These are phyloP conservation scores for Claviceps africana DNA, from an alignment of 2,329 filamentous ascomycete genomes.

Conservation along the genomic window DNA sequence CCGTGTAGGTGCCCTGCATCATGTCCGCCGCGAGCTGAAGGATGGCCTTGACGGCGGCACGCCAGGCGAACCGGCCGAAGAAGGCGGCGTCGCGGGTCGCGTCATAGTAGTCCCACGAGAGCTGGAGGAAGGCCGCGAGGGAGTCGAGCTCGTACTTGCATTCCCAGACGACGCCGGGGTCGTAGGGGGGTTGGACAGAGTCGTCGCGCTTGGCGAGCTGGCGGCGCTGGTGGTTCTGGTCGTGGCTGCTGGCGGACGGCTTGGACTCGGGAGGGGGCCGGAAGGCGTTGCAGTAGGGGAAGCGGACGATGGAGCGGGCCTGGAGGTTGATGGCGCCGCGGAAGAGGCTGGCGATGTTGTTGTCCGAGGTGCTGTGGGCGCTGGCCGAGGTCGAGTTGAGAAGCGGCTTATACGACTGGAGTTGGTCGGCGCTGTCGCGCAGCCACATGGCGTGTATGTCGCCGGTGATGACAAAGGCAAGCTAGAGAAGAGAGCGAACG, in stretches of 20 bases:
- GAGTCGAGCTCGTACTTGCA: conserved; percentile 96
- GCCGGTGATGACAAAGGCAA: conserved; percentile 71
- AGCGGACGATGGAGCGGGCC: conserved; percentile 51
- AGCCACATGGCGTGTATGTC: conserved; percentile 93
- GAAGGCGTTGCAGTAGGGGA: conserved; percentile 88
- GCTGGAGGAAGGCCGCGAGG: conserved; percentile 69
- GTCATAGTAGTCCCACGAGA: conserved; percentile 67
- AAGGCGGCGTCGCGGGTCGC: conserved; percentile 58
- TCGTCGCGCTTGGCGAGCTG: conserved; percentile 28
- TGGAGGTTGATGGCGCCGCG: conserved; percentile 67
- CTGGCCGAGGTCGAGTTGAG: conserved; percentile 33
- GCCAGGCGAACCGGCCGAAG: conserved; percentile 62
- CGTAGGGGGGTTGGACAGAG: conserved; percentile 49
- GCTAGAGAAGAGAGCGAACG: conserved; percentile 24
- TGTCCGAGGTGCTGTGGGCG: not conserved
- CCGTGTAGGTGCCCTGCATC: conserved; percentile 58
- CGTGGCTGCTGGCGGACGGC: conserved; percentile 6
- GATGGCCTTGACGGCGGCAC: conserved; percentile 54
- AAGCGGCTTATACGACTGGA: conserved; percentile 58
- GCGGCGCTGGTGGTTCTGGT: conserved; percentile 7
- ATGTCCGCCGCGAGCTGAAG: conserved; percentile 57
- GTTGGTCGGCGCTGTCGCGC: conserved; percentile 71
- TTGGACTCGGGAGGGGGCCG: conserved; percentile 66
- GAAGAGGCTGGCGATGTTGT: conserved; percentile 48
- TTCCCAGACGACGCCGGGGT: conserved; percentile 64